phyloP scores from a whole-genome alignment of 2,329 filamentous ascomycete genomes.

The Epichloe uncinata region DNA sequence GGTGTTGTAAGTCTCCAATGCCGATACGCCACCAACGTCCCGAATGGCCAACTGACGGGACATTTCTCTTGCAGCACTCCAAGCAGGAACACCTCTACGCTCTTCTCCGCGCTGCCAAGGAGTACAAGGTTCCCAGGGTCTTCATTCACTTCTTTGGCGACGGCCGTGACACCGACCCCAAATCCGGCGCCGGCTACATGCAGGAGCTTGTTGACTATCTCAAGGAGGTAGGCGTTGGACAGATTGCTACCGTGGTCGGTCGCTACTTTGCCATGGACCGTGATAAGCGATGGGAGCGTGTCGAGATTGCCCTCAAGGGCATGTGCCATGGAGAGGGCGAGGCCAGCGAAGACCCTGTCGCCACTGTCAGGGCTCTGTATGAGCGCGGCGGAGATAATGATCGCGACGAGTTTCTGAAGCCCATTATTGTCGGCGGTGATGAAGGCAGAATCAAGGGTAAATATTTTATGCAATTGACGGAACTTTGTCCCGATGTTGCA shows the following conservation, averaged over 20 bases:
- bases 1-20: conserved; percentile 52
- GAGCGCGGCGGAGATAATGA: conserved; percentile 53
- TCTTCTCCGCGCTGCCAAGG: conserved; percentile 81
- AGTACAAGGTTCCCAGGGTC: conserved; percentile 73
- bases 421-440: conserved; percentile 84
- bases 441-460: conserved; percentile 73
- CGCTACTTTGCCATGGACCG: conserved; percentile 99
- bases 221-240: conserved; percentile 72
- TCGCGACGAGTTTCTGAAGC: conserved; percentile 96
- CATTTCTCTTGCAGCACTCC: conserved; percentile 46
- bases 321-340: conserved; percentile 79
- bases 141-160: conserved; percentile 99
- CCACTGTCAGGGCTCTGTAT: conserved; percentile 79
- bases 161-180: conserved; percentile 94
- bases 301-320: conserved; percentile 82
- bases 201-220: conserved; percentile 68
- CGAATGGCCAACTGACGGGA: not conserved
- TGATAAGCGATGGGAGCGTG: conserved; percentile 96
- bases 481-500: not conserved
- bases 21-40: not conserved
- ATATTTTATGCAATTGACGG: conserved; percentile 10
- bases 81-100: conserved; percentile 90
- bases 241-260: conserved; percentile 86
- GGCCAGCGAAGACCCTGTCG: conserved; percentile 68
- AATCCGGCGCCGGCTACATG: conserved; percentile 81